phyloP scores from a whole-genome alignment of 306 rosid species.

The Rosa chinensis region DNA sequence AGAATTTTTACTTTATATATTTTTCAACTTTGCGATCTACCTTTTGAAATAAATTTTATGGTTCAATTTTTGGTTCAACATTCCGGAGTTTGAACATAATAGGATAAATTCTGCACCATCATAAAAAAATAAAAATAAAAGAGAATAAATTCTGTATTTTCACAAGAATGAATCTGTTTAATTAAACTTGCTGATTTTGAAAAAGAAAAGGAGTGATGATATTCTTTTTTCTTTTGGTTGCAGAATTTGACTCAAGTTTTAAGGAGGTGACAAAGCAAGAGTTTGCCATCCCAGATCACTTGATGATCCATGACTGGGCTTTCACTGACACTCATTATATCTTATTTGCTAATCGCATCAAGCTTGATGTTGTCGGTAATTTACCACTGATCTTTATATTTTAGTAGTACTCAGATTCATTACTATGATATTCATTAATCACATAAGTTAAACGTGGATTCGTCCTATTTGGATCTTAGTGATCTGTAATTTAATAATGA shows the following conservation, averaged over 20 bases:
- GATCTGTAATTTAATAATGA: neutral
- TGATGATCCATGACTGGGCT: slow-evolving; percentile 98
- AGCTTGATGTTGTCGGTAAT: slow-evolving; percentile 76
- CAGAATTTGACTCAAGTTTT: slow-evolving; percentile 73
- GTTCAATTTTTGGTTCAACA: too few species aligned
- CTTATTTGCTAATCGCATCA: slow-evolving; percentile 81
- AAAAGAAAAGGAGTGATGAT: neutral
- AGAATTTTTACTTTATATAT: neutral
- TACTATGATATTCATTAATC: neutral
- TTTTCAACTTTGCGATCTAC: neutral
- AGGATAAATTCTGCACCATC: neutral
- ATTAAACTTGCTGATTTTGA: neutral
- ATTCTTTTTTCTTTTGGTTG: neutral
- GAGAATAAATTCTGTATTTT: neutral
- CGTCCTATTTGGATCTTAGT: neutral
- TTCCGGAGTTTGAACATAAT: neutral
- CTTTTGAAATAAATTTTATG: too few species aligned
- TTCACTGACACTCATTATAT: slow-evolving; percentile 76
- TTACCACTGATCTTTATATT: neutral
- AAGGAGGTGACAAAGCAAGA: slow-evolving; percentile 53
- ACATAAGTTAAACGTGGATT: neutral
- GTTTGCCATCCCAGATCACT: slow-evolving; percentile 70
- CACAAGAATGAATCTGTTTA: neutral
- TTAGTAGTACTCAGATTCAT: neutral
- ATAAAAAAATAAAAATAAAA: too few species aligned